Conservation (phyloP, 2,329 filamentous ascomycete genomes). For the Aspergillus brasiliensis region DNA sequence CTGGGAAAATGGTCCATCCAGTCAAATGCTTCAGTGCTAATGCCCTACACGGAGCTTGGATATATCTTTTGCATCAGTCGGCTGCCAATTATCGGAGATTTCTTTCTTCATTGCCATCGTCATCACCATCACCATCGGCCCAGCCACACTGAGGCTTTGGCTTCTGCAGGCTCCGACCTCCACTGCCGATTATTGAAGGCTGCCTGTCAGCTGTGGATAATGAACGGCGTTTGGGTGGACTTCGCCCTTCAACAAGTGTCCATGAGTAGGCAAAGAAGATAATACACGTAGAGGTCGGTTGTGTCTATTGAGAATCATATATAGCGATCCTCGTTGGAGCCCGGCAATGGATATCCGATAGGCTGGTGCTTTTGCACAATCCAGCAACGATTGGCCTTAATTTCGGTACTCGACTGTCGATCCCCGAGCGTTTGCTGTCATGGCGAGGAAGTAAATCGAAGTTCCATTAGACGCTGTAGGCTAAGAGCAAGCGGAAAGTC, state of each 20-base stretch:
- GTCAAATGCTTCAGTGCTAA: background rate
- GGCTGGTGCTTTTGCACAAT: conserved; percentile 15
- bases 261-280: background rate
- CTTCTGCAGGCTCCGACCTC: background rate
- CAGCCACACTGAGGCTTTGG: conserved; percentile 4
- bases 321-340: conserved; percentile 7
- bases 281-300: background rate
- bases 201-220: background rate
- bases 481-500: background rate
- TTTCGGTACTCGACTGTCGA: conserved; percentile 17
- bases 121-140: background rate
- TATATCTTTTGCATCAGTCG: conserved; percentile 10
- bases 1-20: conserved; percentile 1
- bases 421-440: conserved; percentile 29
- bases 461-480: background rate
- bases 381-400: conserved; percentile 18
- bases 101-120: background rate
- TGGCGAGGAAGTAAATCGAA: background rate
- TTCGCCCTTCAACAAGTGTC: background rate
- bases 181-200: background rate
- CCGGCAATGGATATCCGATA: background rate
- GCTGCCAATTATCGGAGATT: conserved; percentile 9
- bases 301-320: conserved; percentile 4
- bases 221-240: background rate
- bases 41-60: background rate